A percentile compares a stretch with the other conserved stretches of the same genome.
Conservation (phyloP, 176 grass and related monocot genomes). For the Ampelocalamus luodianensis region DNA sequence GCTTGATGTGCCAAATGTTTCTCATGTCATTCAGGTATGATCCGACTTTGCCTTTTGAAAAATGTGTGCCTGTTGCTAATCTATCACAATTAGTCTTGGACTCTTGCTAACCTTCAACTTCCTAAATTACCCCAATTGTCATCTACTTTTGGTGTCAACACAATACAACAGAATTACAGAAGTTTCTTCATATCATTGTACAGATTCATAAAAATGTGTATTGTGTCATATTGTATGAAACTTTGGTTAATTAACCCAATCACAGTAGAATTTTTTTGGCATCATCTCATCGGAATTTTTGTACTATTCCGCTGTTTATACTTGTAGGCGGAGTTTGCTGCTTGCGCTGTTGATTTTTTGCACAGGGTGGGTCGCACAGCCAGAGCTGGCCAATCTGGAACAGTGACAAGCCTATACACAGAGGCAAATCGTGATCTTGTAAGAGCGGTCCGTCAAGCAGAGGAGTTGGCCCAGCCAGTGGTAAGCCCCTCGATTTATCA, state of each 20-base stretch:
- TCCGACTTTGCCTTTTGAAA: neutral
- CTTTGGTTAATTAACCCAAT: neutral
- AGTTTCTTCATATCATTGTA: neutral
- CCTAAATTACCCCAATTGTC: neutral
- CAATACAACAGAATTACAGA: neutral
- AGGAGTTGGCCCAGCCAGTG: conserved; percentile 74
- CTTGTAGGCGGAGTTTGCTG: conserved; percentile 89
- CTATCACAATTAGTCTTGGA: neutral
- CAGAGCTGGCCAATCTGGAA: conserved; percentile 83
- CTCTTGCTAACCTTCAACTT: neutral
- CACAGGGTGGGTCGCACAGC: conserved; percentile 94
- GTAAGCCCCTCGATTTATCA: conserved; percentile 43
- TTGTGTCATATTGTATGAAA: neutral
- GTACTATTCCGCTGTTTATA: neutral
- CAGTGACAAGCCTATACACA: conserved; percentile 85
- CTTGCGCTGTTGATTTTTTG: conserved; percentile 94
- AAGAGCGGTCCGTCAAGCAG: conserved; percentile 76
- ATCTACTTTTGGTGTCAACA: neutral
- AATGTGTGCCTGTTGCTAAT: neutral
- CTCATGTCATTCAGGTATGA: conserved; percentile 91
- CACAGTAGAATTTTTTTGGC: neutral
- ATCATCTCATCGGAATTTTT: conserved; percentile 7
- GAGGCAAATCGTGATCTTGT: conserved; percentile 78
- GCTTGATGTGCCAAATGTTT: conserved; percentile 85
- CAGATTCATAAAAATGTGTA: neutral